Conservation (phyloP, 495 filamentous ascomycete species). For the Daldinia childiae region DNA sequence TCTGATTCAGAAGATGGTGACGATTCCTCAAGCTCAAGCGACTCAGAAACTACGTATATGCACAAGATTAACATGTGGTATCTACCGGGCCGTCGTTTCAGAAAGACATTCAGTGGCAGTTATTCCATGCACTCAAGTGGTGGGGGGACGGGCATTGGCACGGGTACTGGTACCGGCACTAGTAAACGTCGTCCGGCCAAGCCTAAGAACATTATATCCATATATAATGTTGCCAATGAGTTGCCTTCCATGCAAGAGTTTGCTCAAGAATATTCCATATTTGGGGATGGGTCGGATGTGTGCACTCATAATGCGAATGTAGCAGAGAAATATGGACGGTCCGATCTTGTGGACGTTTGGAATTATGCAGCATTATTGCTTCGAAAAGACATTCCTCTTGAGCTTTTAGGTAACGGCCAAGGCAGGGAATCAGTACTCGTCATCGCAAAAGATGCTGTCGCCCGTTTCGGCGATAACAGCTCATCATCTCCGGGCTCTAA, state of each 20-base stretch:
- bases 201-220: conserved; percentile 68
- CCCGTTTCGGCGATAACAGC: conserved; percentile 50
- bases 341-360: conserved; percentile 86
- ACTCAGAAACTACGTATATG: conserved; percentile 74
- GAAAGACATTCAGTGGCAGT: conserved; percentile 57
- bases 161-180: conserved; percentile 59
- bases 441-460: conserved; percentile 65
- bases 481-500: conserved; percentile 10
- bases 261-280: conserved; percentile 82
- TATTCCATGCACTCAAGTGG: conserved; percentile 61
- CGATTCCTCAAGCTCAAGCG: conserved; percentile 71
- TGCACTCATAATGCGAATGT: conserved; percentile 84
- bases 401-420: conserved; percentile 61
- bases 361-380: conserved; percentile 79
- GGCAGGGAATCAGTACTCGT: conserved; percentile 67
- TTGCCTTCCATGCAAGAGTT: conserved; percentile 80
- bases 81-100: conserved; percentile 54
- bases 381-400: conserved; percentile 75
- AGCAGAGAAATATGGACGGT: conserved; percentile 74
- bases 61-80: conserved; percentile 59
- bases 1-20: conserved; percentile 71
- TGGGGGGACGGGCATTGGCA: conserved; percentile 62
- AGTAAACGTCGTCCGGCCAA: conserved; percentile 54
- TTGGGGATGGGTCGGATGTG: conserved; percentile 78
- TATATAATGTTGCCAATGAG: conserved; percentile 72